A percentile compares a stretch with the other conserved stretches of the same genome.
Conservation (phyloP, 352 stramenopile species). For the Pythium apleroticum region DNA sequence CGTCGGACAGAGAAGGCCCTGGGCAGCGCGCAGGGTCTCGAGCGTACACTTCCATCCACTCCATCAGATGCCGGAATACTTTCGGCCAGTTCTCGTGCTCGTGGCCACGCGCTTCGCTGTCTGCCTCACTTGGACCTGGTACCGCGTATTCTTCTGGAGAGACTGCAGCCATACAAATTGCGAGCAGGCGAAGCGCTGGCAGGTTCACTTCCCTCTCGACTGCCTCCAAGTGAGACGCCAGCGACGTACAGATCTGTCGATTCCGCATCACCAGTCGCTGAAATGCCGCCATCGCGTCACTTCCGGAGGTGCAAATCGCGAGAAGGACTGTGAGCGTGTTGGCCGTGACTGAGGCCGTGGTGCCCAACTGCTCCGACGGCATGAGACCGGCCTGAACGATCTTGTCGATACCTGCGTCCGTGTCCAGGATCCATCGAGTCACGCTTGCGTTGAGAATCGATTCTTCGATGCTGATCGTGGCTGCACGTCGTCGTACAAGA, state of each 20-base stretch:
- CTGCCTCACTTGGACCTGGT: neutral
- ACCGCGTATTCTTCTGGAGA: neutral
- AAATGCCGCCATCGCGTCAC: neutral
- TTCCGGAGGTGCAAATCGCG: conserved; percentile 10
- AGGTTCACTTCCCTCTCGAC: conserved; percentile 50
- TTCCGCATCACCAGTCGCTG: conserved; percentile 13
- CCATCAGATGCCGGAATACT: conserved; percentile 50
- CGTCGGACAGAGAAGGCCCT: conserved; percentile 36
- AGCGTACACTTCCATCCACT: conserved; percentile 75
- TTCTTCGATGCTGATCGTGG: neutral
- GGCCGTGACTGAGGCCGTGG: conserved; percentile 32
- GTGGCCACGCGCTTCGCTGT: neutral
- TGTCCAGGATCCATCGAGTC: conserved; percentile 37
- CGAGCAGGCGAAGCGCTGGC: conserved; percentile 45
- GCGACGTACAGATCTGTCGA: conserved; percentile 38
- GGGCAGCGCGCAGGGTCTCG: conserved; percentile 40
- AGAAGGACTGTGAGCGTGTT: conserved; percentile 49
- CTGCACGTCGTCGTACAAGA: conserved; percentile 30
- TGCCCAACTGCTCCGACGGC: conserved; percentile 34
- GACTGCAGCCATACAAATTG: conserved; percentile 33
- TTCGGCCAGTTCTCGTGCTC: conserved; percentile 38
- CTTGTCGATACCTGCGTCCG: conserved; percentile 31
- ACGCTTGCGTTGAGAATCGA: conserved; percentile 18
- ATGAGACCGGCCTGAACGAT: conserved; percentile 41
- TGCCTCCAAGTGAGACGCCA: conserved; percentile 48